Evolutionary conservation across 352 stramenopile genomes (phyloP), one percentile per base, ranked within the genome.

Genomic region (Pelagophyceae sp.): DNA sequence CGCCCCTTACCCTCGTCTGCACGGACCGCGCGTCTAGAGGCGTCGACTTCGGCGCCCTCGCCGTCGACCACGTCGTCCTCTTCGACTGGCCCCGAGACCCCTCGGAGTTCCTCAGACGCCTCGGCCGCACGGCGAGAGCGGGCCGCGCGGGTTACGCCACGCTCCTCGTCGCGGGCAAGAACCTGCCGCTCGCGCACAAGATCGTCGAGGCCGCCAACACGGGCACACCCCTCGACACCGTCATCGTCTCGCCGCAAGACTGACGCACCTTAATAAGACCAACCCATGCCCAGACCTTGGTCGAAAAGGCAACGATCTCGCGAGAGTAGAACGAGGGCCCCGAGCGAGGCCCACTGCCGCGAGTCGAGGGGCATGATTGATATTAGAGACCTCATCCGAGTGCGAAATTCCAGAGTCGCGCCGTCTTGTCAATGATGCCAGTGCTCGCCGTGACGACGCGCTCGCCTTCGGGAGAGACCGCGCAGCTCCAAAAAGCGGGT

Each of bases 41-140:
- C 45, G 88, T 93, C 29, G 89, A 94, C 72, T 94, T 93, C 85
- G 87, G 90, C 79, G 79, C 80, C 27, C 72, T 81, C n/a, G 81
- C 83, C 19, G 84, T 90, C 0, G 85, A 90, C 84, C 86, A 90
- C 77, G 87, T 91, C 0, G 77, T 94, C 19, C 78, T 94, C 29
- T 94, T 91, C 81, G 89, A 94, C 80, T 94, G 92, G 84, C 89
- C 89, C 1, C 85, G 86, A 75, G 87, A 93, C 83, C 87, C 89
- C 25, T 87, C 85, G 2, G 89, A 94, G 78, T 94, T 92, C 78
- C 83, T 94, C 32, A 78, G 88, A 37, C 78, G 89, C 38, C 88
- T 92, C 0, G 89, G 89, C 65, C 76, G 89, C 54, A 92, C 88
- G 23, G 89, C 86, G n/a, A 76, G 89, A 58, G 88, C 86, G 19